Percentiles rank a stretch among this genome's conserved stretches.
phyloP scores from a whole-genome alignment of 2,329 filamentous ascomycete species.

The Trichoderma endophyticum region DNA sequence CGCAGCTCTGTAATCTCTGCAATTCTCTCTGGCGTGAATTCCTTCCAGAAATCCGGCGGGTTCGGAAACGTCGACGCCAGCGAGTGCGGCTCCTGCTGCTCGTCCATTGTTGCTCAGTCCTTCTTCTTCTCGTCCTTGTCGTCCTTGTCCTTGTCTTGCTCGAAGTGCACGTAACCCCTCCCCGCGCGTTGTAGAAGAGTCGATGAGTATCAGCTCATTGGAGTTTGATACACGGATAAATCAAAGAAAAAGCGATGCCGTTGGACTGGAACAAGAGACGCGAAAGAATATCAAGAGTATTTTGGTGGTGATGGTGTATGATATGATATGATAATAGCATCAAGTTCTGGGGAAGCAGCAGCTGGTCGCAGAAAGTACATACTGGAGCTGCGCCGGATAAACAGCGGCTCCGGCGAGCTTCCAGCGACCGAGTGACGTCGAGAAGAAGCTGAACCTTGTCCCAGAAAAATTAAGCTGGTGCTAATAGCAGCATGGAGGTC shows the following conservation, averaged over 20 bases:
- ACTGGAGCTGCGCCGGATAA: conserved; percentile 28
- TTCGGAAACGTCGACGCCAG: conserved; percentile 72
- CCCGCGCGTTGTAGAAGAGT: neutral
- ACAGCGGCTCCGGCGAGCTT: conserved; percentile 26
- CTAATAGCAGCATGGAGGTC: neutral
- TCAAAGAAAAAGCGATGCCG: neutral
- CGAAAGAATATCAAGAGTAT: neutral
- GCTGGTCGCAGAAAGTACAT: neutral
- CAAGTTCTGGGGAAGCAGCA: neutral
- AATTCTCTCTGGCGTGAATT: conserved; percentile 77
- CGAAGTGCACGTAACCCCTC: conserved; percentile 5
- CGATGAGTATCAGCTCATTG: conserved; percentile 21
- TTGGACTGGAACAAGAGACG: neutral
- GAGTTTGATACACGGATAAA: neutral
- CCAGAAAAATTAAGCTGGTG: neutral
- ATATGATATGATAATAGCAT: neutral
- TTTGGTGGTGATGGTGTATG: neutral
- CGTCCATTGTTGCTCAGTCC: neutral
- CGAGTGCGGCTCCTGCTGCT: conserved; percentile 45
- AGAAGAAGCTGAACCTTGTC: neutral
- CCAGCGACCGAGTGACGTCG: conserved; percentile 1
- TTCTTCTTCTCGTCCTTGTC: neutral
- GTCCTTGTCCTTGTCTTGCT: neutral
- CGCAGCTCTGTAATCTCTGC: conserved; percentile 50
- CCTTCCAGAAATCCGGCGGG: conserved; percentile 85